Conservation (phyloP, 805 yeast genomes). For the Ogataea parapolymorpha region DNA sequence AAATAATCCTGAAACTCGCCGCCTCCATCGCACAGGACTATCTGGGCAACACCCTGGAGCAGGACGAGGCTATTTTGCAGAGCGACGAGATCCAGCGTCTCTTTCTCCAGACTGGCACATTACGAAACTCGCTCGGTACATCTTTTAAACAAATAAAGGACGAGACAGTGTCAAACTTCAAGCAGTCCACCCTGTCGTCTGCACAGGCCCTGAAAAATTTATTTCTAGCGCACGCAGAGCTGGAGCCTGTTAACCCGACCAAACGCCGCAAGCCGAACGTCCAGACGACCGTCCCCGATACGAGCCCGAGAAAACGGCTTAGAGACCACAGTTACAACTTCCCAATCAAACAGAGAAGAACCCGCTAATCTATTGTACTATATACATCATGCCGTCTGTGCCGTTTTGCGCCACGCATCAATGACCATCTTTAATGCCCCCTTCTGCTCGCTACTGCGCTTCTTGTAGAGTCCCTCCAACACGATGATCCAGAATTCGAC, state of each 20-base stretch:
- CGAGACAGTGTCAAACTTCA: constrained; percentile 1
- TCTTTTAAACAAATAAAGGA: constrained; percentile 8
- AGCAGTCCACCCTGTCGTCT: neutral
- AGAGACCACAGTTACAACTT: constrained; percentile 2
- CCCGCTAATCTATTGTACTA: neutral
- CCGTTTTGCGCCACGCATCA: constrained; percentile 16
- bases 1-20: constrained; percentile 22
- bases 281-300: neutral
- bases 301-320: constrained; percentile 7
- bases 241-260: neutral
- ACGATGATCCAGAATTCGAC: constrained; percentile 51
- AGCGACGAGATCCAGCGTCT: constrained; percentile 17
- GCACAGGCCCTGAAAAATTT: constrained; percentile 2
- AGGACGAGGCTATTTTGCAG: constrained; percentile 19
- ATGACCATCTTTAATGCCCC: constrained; percentile 28
- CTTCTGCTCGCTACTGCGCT: constrained; percentile 32
- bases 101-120: constrained; percentile 17
- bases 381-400: neutral
- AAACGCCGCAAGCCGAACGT: constrained; percentile 1
- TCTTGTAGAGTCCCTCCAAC: constrained; percentile 40
- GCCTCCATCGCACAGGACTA: constrained; percentile 22
- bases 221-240: neutral
- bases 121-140: constrained; percentile 12
- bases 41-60: constrained; percentile 14
- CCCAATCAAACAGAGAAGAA: constrained; percentile 13